Evolutionary conservation across 768 basidiomycete genomes (phyloP).

Genomic region (Psilocybe sp.): DNA sequence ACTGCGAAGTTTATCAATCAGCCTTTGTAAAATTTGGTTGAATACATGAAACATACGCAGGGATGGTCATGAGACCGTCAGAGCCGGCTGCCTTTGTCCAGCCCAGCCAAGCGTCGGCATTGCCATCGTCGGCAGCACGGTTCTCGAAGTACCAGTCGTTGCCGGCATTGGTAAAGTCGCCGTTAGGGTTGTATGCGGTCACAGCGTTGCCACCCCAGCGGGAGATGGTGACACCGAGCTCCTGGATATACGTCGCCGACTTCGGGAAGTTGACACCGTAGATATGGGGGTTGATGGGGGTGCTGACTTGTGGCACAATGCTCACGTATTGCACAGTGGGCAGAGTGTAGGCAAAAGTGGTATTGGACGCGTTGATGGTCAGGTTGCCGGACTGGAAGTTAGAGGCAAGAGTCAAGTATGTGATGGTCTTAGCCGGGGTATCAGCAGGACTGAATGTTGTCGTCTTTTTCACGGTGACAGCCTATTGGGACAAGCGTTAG

Average conservation of each 20-base stretch:
- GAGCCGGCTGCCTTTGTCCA: constrained; percentile 47
- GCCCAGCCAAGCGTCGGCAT: constrained; percentile 47
- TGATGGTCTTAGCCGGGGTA: constrained; percentile 44
- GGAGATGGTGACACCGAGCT: constrained; percentile 46
- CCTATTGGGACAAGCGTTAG: constrained; percentile 16
- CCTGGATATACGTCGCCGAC: constrained; percentile 39
- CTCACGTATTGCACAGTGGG: constrained; percentile 42
- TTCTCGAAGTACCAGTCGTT: constrained; percentile 59
- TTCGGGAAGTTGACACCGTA: constrained; percentile 59
- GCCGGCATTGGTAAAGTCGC: constrained; percentile 51
- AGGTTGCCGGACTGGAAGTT: constrained; percentile 40
- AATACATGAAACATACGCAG: constrained; percentile 36
- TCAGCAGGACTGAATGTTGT: constrained; percentile 42
- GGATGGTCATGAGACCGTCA: constrained; percentile 41
- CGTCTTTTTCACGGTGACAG: constrained; percentile 28
- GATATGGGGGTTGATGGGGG: constrained; percentile 42
- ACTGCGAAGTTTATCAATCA: constrained; percentile 21
- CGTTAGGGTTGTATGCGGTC: constrained; percentile 51
- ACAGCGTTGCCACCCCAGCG: constrained; percentile 58
- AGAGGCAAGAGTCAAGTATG: constrained; percentile 42
- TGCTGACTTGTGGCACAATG: constrained; percentile 32
- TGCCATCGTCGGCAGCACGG: constrained; percentile 33
- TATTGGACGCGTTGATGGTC: constrained; percentile 36
- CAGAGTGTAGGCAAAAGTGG: constrained; percentile 38
- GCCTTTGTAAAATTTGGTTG: background rate